Percentiles rank a stretch among this genome's conserved stretches.
These are phyloP conservation scores for Phenoliferia sp. DNA, from an alignment of 1,284 basidiomycete genomes.

Conservation along the genomic window DNA sequence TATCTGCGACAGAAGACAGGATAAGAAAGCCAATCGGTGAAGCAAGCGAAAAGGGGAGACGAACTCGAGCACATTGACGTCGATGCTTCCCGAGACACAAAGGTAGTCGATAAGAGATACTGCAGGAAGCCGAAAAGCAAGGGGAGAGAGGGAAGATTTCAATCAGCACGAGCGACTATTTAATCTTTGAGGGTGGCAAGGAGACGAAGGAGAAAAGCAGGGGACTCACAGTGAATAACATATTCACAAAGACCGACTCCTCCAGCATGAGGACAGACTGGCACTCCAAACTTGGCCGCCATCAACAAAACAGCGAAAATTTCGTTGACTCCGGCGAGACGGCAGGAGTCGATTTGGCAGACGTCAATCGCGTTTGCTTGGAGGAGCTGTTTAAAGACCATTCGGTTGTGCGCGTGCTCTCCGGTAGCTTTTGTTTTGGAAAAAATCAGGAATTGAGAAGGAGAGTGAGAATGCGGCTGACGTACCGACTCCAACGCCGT, in stretches of 20 bases:
- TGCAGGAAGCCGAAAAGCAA: conserved; percentile 10
- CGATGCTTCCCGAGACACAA: conserved; percentile 81
- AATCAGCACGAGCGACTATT: neutral
- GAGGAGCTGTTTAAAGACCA: conserved; percentile 88
- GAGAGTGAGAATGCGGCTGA: neutral
- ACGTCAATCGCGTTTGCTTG: conserved; percentile 92
- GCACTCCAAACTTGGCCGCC: conserved; percentile 84
- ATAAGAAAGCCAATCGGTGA: neutral
- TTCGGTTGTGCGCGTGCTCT: conserved; percentile 61
- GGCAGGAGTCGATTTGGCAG: conserved; percentile 92
- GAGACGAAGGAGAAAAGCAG: too few species aligned
- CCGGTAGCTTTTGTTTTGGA: conserved; percentile 61
- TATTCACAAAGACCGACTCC: conserved; percentile 94
- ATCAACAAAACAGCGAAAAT: conserved; percentile 88
- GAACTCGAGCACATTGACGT: conserved; percentile 79
- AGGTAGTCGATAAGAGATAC: conserved; percentile 80
- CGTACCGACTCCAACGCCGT: conserved; percentile 70
- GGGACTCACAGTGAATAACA: conserved; percentile 59
- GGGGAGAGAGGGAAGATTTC: neutral
- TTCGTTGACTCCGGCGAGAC: conserved; percentile 88
- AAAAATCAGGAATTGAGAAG: neutral
- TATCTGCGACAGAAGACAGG: conserved; percentile 46
- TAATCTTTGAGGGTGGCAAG: neutral
- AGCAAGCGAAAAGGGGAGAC: conserved; percentile 37
- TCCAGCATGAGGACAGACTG: conserved; percentile 90